Evolutionary conservation across 768 basidiomycete genomes (phyloP).

Genomic region (Phanerochaete carnosa): DNA sequence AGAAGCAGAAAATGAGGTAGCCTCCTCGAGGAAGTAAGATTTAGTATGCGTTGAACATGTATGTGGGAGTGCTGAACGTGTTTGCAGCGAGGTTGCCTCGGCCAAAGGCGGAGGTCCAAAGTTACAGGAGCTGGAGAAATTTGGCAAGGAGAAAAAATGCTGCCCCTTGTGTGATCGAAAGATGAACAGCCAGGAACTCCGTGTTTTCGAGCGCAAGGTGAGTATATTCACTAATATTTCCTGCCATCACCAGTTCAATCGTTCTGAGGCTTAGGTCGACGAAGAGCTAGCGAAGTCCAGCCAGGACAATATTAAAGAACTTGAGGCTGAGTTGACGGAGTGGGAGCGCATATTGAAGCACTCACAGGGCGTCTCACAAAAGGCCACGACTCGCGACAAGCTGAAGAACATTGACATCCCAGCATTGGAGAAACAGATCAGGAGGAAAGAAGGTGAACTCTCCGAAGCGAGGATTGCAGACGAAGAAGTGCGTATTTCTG

Average conservation of each 20-base stretch:
- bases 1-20: constrained; percentile 11
- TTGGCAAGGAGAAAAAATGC: constrained; percentile 58
- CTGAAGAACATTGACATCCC: constrained; percentile 66
- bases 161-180: constrained; percentile 79
- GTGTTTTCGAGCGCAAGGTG: constrained; percentile 62
- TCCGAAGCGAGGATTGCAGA: constrained; percentile 49
- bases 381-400: constrained; percentile 50
- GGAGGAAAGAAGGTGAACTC: constrained; percentile 50
- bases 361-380: constrained; percentile 57
- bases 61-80: constrained; percentile 14
- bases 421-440: constrained; percentile 56
- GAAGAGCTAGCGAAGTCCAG: constrained; percentile 57
- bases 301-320: constrained; percentile 40
- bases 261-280: constrained; percentile 47
- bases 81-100: constrained; percentile 24
- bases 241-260: neutral
- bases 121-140: constrained; percentile 43
- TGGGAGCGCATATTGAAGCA: constrained; percentile 61
- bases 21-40: constrained; percentile 40
- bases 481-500: constrained; percentile 52
- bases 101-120: neutral
- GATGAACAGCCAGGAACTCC: constrained; percentile 51
- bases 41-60: neutral
- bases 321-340: constrained; percentile 43
- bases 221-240: constrained; percentile 35